Percentiles rank a stretch among this genome's conserved stretches.
Conservation (phyloP, 305 asterid genomes). For the Solanum hybrid region DNA sequence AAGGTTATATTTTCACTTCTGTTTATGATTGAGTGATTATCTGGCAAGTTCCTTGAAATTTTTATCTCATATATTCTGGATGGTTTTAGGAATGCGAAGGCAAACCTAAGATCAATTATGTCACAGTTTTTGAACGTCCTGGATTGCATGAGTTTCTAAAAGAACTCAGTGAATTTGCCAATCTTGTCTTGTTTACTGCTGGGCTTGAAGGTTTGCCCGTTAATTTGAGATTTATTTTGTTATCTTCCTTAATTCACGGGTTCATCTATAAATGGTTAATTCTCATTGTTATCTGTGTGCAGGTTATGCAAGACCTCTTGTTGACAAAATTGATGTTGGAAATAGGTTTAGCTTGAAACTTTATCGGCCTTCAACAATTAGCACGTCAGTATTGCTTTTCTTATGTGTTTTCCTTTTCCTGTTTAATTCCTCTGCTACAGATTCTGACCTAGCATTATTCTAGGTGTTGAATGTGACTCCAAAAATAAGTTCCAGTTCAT, state of each 20-base stretch:
- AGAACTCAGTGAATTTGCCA: constrained; percentile 78
- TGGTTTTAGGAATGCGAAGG: constrained; percentile 68
- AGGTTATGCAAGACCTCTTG: constrained; percentile 93
- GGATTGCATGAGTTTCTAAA: constrained; percentile 64
- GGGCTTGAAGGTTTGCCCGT: constrained; percentile 67
- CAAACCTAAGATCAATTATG: constrained; percentile 79
- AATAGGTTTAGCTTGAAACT: constrained; percentile 61
- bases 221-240: not conserved
- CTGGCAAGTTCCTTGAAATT: not conserved
- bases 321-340: constrained; percentile 73
- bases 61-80: constrained; percentile 1
- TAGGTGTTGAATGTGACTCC: not conserved
- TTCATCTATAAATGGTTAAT: not conserved
- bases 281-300: constrained; percentile 3
- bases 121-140: constrained; percentile 91
- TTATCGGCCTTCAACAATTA: constrained; percentile 77
- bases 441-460: not conserved
- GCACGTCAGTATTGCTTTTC: constrained; percentile 56
- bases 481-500: not conserved
- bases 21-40: not conserved
- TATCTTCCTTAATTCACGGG: not conserved
- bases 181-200: constrained; percentile 84
- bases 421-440: not conserved
- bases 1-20: constrained; percentile 30
- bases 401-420: not conserved